Base-by-base conservation (phyloP, 345 rosid genomes). In the Bruguiera sexangula region DNA sequence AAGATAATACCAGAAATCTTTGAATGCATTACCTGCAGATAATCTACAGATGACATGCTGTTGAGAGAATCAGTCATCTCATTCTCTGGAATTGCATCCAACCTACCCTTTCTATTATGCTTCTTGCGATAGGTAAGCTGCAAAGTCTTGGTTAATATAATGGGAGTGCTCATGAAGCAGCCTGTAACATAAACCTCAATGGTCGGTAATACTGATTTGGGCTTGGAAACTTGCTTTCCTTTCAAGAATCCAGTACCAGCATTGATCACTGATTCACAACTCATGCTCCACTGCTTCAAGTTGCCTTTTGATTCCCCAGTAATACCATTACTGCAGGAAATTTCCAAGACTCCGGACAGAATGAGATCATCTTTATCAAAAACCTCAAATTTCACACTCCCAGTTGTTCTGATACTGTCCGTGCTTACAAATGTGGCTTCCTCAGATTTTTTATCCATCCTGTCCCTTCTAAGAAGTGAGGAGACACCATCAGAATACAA, bases 401-500 rank as follows among this genome's bases (percentile, higher is more conserved):
- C 99, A 0, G 89, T 85, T 39, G 86, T 80, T 75, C 96, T 84
- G 69, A 92, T 80, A 65, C 82, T 87, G 53, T 95, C 92, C 0
- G 99, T 95, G 80, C 97, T 86, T 5, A 95, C 89, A 63, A 92
- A 95, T 5, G 97, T 95, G 60, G 88, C 97, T 62, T 85, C 98
- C 62, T 89, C 93, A 0, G 93, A 87, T 80, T 78, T 85, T 84
- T 81, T 94, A 71, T 87, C 95, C 2, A 83, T 83, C n/a, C 97
- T 80, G 72, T 89, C 97, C 69, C 96, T 74, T 75, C 96, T 87
- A 43, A 95, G 96, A 75, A 82, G 78, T 29, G 88, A 82, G 8
- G 82, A 78, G 57, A 83, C 82, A 27, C 88, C 97, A 73, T 80
- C 91, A 4, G 87, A 87, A 77, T 84, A 83, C 43, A 80, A 65